Evolutionary conservation across 108 stramenopile genomes (phyloP).

Genomic region (Phaeodactylum tricornutum): DNA sequence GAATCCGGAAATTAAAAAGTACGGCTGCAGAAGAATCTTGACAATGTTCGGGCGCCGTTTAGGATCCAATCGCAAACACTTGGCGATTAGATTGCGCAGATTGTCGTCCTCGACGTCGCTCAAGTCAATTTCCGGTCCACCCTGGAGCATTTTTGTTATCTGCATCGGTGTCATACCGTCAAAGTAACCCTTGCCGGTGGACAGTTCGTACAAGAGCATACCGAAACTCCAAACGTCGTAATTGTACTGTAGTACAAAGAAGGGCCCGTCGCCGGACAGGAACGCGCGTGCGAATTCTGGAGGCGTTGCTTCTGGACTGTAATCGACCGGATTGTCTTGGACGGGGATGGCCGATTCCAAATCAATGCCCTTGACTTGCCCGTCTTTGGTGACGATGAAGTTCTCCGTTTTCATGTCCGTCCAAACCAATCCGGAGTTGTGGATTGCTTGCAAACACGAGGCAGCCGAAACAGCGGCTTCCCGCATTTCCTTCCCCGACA

Average conservation of each 20-base stretch:
- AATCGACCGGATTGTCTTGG: constrained; percentile 69
- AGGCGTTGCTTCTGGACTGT: constrained; percentile 84
- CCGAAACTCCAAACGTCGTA: constrained; percentile 84
- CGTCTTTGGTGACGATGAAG: constrained; percentile 61
- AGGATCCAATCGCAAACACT: constrained; percentile 51
- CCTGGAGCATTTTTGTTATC: constrained; percentile 57
- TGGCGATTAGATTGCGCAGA: constrained; percentile 52
- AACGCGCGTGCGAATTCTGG: constrained; percentile 80
- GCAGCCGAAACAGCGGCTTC: constrained; percentile 63
- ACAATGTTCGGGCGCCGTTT: constrained; percentile 48
- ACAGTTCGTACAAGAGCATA: constrained; percentile 75
- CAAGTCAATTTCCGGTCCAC: constrained; percentile 31
- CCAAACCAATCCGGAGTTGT: constrained; percentile 71
- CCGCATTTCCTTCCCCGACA: constrained; percentile 54
- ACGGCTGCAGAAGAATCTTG: constrained; percentile 70
- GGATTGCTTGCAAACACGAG: constrained; percentile 64
- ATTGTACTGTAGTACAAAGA: constrained; percentile 56
- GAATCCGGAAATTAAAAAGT: constrained; percentile 33
- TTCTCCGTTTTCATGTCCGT: constrained; percentile 87
- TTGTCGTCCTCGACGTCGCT: constrained; percentile 30
- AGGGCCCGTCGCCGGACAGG: constrained; percentile 54
- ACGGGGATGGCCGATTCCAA: constrained; percentile 76
- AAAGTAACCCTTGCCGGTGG: constrained; percentile 65
- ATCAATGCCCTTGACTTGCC: constrained; percentile 71
- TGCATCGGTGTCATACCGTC: constrained; percentile 48